phyloP scores from a whole-genome alignment of 2,329 filamentous ascomycete genomes.

The Cryphonectria radicalis region DNA sequence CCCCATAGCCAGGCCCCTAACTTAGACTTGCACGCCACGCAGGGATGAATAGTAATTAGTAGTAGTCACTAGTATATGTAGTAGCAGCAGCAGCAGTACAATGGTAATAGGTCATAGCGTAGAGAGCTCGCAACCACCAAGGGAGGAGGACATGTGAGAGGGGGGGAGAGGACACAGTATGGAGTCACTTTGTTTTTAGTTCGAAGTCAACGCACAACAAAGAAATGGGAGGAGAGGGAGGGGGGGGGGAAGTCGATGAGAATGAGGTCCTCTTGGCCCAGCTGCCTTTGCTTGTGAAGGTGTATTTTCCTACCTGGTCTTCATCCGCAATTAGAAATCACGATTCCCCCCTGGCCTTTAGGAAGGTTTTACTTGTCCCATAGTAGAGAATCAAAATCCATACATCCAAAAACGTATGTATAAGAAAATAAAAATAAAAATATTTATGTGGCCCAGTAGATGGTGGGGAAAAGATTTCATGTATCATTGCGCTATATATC shows the following conservation, averaged over 20 bases:
- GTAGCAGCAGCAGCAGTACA: neutral
- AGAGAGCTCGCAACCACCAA: neutral
- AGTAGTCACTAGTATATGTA: neutral
- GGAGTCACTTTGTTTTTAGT: neutral
- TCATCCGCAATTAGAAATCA: neutral
- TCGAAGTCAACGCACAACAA: neutral
- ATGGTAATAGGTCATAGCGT: neutral
- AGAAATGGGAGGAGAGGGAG: neutral
- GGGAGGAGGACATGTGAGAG: neutral
- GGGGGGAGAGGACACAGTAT: neutral
- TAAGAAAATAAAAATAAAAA: neutral
- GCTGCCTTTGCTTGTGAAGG: neutral
- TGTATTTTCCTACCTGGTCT: neutral
- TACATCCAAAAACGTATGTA: too few species aligned
- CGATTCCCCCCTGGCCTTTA: neutral
- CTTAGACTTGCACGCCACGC: neutral
- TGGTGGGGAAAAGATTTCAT: neutral
- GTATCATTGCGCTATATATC: slow-evolving; percentile 6
- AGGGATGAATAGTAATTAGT: neutral
- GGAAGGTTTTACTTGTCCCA: too few species aligned
- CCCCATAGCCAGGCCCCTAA: neutral
- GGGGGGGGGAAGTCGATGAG: neutral
- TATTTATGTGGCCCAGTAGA: neutral
- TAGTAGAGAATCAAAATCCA: too few species aligned
- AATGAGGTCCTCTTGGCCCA: neutral